Conservation (phyloP, 495 filamentous ascomycete genomes). For the Cercophora newfieldiana region DNA sequence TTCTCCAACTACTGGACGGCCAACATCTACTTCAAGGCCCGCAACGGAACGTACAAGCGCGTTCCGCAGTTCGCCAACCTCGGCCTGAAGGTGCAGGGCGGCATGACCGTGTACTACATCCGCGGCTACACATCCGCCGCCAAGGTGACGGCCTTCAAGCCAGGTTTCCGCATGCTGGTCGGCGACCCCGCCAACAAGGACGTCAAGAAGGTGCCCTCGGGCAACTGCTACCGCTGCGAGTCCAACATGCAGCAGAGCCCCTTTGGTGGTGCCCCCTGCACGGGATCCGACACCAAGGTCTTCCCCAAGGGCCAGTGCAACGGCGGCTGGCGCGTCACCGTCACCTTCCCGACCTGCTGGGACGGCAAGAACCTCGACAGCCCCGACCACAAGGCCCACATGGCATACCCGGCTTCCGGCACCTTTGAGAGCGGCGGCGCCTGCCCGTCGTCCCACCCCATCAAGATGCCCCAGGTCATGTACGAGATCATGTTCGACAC, state of each 20-base stretch:
- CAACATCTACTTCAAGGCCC: conserved; percentile 48
- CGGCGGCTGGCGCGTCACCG: conserved; percentile 48
- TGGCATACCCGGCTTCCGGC: conserved; percentile 40
- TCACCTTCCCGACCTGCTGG: conserved; percentile 57
- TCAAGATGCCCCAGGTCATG: conserved; percentile 48
- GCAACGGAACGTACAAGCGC: conserved; percentile 46
- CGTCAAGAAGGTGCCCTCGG: conserved; percentile 37
- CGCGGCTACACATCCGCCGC: conserved; percentile 24
- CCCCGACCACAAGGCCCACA: conserved; percentile 54
- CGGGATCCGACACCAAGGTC: conserved; percentile 30
- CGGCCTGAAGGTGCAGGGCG: conserved; percentile 41
- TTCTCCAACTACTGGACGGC: conserved; percentile 45
- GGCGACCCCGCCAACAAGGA: conserved; percentile 42
- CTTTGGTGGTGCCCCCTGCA: conserved; percentile 37
- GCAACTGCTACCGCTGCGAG: conserved; percentile 49
- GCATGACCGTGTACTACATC: conserved; percentile 49
- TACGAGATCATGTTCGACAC: conserved; percentile 54
- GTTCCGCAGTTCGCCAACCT: conserved; percentile 44
- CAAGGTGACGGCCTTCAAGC: conserved; percentile 45
- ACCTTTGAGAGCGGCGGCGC: conserved; percentile 43
- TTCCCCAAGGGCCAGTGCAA: conserved; percentile 47
- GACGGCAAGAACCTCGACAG: conserved; percentile 58
- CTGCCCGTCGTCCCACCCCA: conserved; percentile 49
- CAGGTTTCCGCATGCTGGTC: conserved; percentile 56
- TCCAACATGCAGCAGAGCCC: conserved; percentile 35